Percentiles rank a stretch among this genome's conserved stretches.
Evolutionary conservation across 768 basidiomycete genomes (phyloP).

Genomic region (Amanita fuliginea): DNA sequence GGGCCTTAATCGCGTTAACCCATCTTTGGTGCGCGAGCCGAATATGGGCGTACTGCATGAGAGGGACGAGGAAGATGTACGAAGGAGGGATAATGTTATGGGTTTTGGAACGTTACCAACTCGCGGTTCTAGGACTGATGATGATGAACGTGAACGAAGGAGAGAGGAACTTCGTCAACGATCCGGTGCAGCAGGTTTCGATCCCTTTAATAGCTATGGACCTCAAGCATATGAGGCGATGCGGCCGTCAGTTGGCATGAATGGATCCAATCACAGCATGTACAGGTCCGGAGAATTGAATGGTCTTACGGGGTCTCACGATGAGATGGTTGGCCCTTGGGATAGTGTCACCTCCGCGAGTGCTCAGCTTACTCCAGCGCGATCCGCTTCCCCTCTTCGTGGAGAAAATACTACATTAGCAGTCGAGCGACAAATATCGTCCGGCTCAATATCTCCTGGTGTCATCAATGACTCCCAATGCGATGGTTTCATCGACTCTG

Average conservation of each 20-base stretch:
- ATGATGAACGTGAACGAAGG: slow-evolving; percentile 44
- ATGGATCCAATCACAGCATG: neutral
- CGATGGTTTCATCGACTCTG: slow-evolving; percentile 11
- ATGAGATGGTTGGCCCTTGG: slow-evolving; percentile 34
- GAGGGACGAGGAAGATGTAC: slow-evolving; percentile 37
- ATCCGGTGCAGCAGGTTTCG: slow-evolving; percentile 43
- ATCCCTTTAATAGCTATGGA: slow-evolving; percentile 67
- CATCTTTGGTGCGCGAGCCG: slow-evolving; percentile 11
- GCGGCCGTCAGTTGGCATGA: neutral
- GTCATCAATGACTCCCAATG: slow-evolving; percentile 16
- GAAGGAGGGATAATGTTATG: slow-evolving; percentile 27
- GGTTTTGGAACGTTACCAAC: slow-evolving; percentile 22
- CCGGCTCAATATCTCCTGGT: slow-evolving; percentile 23
- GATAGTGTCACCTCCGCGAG: slow-evolving; percentile 16
- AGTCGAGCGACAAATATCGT: slow-evolving; percentile 8
- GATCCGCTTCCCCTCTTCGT: slow-evolving; percentile 8
- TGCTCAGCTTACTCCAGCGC: slow-evolving; percentile 25
- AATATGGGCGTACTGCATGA: slow-evolving; percentile 13
- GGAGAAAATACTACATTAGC: neutral
- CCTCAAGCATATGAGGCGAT: slow-evolving; percentile 7
- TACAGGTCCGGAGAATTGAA: neutral
- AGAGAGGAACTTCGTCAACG: slow-evolving; percentile 37
- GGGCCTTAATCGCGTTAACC: slow-evolving; percentile 29
- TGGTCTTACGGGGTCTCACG: slow-evolving; percentile 10
- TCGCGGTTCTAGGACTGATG: slow-evolving; percentile 49